Evolutionary conservation across 371 early-diverging fungal genomes (phyloP).

Genomic region (Syncephalastrum monosporum): DNA sequence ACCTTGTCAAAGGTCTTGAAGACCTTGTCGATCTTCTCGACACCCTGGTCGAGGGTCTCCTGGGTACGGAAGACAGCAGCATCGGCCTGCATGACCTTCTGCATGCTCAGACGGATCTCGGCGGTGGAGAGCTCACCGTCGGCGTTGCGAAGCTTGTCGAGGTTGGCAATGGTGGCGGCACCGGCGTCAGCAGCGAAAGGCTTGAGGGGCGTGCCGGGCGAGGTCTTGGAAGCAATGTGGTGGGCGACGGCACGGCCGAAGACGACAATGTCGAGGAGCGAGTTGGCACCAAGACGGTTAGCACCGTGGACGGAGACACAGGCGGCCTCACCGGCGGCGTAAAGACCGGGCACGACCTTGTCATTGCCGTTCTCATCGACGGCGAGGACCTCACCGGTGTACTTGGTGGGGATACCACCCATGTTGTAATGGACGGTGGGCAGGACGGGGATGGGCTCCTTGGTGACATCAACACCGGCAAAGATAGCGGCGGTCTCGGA

Average conservation of each 20-base stretch:
- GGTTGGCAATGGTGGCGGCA: conserved; percentile 84
- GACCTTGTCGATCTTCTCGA: conserved; percentile 49
- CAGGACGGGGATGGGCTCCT: conserved; percentile 97
- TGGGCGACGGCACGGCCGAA: conserved; percentile 96
- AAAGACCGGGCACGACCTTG: conserved; percentile 88
- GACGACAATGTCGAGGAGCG: conserved; percentile 96
- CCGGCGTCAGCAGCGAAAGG: conserved; percentile 87
- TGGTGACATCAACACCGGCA: conserved; percentile 97
- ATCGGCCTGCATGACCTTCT: conserved; percentile 96
- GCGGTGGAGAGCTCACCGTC: conserved; percentile 82
- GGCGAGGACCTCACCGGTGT: conserved; percentile 94
- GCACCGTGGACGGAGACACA: conserved; percentile 96
- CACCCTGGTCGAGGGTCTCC: conserved; percentile 83
- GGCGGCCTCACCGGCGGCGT: conserved; percentile 94
- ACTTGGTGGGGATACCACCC: conserved; percentile 98
- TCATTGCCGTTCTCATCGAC: conserved; percentile 74
- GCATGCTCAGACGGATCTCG: conserved; percentile 91
- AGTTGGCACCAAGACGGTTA: conserved; percentile 97
- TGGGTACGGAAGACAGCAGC: conserved; percentile 98
- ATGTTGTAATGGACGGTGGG: conserved; percentile 99
- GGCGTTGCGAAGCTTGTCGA: conserved; percentile 78
- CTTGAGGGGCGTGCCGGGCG: conserved; percentile 83
- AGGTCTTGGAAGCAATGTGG: conserved; percentile 91
- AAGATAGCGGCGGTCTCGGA: conserved; percentile 98
- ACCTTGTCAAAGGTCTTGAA: conserved; percentile 16